Percentiles rank a stretch among this genome's conserved stretches.
Evolutionary conservation across 495 filamentous ascomycete species (phyloP).

Genomic region (Trichoderma virens): DNA sequence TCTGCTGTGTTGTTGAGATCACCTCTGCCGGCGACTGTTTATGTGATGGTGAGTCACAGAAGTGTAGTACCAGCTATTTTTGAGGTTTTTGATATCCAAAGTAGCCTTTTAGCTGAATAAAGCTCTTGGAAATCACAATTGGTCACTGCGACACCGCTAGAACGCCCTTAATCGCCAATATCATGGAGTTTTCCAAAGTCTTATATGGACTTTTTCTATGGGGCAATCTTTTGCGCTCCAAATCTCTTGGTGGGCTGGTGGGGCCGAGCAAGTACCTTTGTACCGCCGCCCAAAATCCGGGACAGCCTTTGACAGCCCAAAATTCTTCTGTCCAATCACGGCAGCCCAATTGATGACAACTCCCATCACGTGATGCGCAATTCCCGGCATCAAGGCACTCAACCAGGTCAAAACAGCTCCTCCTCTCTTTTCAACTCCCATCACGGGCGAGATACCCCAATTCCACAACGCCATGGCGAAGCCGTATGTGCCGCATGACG

Average conservation of each 20-base stretch:
- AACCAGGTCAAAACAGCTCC: slow-evolving; percentile 7
- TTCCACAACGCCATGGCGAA: background rate
- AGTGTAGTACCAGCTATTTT: background rate
- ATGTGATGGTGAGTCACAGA: background rate
- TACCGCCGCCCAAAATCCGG: background rate
- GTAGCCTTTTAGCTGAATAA: background rate
- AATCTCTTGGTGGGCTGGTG: slow-evolving; percentile 1
- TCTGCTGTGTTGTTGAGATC: too few species aligned
- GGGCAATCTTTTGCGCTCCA: background rate
- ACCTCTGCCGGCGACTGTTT: background rate
- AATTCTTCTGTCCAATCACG: background rate
- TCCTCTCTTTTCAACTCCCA: background rate
- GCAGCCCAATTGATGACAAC: slow-evolving; percentile 2
- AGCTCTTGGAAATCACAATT: background rate
- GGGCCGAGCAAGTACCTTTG: background rate
- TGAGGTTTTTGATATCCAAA: background rate
- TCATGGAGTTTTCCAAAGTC: background rate
- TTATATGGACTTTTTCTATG: slow-evolving; percentile 1
- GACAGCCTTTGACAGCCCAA: background rate
- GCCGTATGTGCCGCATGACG: slow-evolving; percentile 10
- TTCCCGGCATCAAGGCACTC: background rate
- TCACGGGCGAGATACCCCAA: background rate
- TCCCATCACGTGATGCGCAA: background rate
- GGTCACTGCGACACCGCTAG: background rate
- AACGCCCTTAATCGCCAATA: background rate